Evolutionary conservation across 805 yeast species (phyloP).

Genomic region (Starmerella geochares): DNA sequence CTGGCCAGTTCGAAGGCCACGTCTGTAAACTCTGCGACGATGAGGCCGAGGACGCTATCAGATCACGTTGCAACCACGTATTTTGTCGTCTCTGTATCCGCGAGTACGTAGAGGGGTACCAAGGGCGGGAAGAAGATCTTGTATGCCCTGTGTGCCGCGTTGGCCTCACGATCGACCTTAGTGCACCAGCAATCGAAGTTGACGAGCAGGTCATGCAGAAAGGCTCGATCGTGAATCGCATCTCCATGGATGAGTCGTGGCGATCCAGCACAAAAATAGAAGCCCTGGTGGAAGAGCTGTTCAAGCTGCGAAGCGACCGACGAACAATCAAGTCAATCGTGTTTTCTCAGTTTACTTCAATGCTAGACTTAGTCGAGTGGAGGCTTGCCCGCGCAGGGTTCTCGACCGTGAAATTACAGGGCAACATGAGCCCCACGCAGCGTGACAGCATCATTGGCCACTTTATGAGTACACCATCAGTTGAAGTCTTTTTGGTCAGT

Average conservation of each 20-base stretch:
- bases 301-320: conserved; percentile 71
- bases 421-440: conserved; percentile 94
- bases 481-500: conserved; percentile 88
- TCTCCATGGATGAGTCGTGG: conserved; percentile 79
- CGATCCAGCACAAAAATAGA: conserved; percentile 92
- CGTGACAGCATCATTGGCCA: conserved; percentile 82
- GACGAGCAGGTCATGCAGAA: conserved; percentile 42
- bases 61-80: conserved; percentile 84
- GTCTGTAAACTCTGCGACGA: conserved; percentile 93
- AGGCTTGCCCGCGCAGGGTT: conserved; percentile 89
- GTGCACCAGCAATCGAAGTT: conserved; percentile 66
- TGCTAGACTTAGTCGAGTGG: conserved; percentile 96
- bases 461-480: conserved; percentile 85
- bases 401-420: conserved; percentile 85
- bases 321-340: conserved; percentile 92
- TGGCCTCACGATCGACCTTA: conserved; percentile 77
- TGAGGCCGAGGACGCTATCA: conserved; percentile 96
- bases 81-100: conserved; percentile 87
- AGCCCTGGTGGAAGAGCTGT: conserved; percentile 87
- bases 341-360: conserved; percentile 92
- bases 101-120: conserved; percentile 72
- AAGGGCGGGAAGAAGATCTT: conserved; percentile 47
- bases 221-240: conserved; percentile 70
- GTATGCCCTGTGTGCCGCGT: conserved; percentile 96
- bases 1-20: conserved; percentile 41